Evolutionary conservation across 192 early-diverging fungal genomes (phyloP).

Genomic region (Coemansia sp.): DNA sequence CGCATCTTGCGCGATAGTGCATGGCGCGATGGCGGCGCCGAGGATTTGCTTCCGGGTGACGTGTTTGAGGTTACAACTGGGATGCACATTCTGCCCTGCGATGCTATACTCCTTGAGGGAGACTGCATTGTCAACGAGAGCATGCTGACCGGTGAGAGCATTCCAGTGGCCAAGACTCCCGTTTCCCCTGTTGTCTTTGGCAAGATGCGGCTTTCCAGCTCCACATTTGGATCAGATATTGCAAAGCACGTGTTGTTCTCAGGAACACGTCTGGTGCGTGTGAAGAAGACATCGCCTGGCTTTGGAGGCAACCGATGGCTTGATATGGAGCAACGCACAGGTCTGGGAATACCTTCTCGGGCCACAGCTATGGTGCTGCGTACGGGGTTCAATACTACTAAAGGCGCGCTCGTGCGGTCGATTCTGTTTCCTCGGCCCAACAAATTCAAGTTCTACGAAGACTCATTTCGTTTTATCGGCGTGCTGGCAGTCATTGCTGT

Average conservation of each 20-base stretch:
- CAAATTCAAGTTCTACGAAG: conserved; percentile 95
- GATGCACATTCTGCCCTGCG: conserved; percentile 78
- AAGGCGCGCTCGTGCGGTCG: conserved; percentile 90
- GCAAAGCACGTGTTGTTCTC: conserved; percentile 86
- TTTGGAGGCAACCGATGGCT: conserved; percentile 49
- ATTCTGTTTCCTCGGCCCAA: conserved; percentile 97
- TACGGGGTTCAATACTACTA: conserved; percentile 95
- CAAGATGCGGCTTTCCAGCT: conserved; percentile 53
- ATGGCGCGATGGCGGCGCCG: conserved; percentile 56
- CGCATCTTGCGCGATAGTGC: conserved; percentile 64
- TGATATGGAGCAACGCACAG: conserved; percentile 40
- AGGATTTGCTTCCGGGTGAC: conserved; percentile 96
- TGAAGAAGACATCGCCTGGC: conserved; percentile 52
- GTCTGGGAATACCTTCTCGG: conserved; percentile 49
- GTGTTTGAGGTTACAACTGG: conserved; percentile 79
- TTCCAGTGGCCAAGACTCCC: conserved; percentile 90
- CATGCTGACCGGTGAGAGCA: conserved; percentile 97
- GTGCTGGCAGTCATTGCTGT: conserved; percentile 81
- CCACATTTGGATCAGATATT: conserved; percentile 61
- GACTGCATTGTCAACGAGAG: conserved; percentile 98
- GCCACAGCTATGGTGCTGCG: conserved; percentile 87
- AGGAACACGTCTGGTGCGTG: conserved; percentile 91
- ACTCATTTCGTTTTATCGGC: conserved; percentile 95
- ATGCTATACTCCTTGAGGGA: conserved; percentile 87
- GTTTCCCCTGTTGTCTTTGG: conserved; percentile 70